Evolutionary conservation across 2,329 filamentous ascomycete genomes (phyloP), one percentile per base, ranked within the genome.

Genomic region (Cryphonectria japonica): DNA sequence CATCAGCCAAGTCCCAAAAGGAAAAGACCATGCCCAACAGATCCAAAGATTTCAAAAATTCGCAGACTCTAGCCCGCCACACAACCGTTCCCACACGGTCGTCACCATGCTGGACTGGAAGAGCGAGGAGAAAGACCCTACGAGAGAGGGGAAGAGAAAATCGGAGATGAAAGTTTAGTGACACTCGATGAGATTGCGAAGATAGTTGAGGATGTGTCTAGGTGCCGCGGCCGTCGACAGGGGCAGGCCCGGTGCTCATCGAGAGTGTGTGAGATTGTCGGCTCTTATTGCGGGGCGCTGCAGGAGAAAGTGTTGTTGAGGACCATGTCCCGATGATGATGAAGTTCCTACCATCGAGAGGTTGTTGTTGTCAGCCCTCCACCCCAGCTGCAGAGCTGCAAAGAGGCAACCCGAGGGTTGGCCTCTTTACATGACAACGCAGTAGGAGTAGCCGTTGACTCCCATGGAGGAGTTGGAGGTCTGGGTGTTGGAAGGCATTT

Each of bases 351-450:
- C 69, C 71, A 41, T 61, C 52, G 54, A 29, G 22, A 26, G 22
- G 54, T 39, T 60, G 68, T 8, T 66, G 16, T 19, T 41, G 34
- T 22, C 43, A 57, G 32, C 11, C 14, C 66, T 43, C 37, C 41
- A 39, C 61, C 59, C 59, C 68, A 66, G 43, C 43, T 34, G 52
- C 39, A 67, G 66, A 60, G 34, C 37, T 67, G 66, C 62, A 68
- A 72, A 68, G 66, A 66, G 41, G 62, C 71, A 69, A 34, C 50
- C 54, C 60, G 37, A 32, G 6, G 65, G 43, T 62, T 37, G n/a
- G 37, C 65, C 34, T 1, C 41, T 78, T 78, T 79, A 80, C 78
- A 80, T 78, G 76, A 79, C 75, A 75, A 78, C 75, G 75, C 78
- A 80, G 76, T 77, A 77, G 75, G 72, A 75, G 73, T 75, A 74